Conservation (phyloP, 2,329 filamentous ascomycete species). For the Fusarium sp. region DNA sequence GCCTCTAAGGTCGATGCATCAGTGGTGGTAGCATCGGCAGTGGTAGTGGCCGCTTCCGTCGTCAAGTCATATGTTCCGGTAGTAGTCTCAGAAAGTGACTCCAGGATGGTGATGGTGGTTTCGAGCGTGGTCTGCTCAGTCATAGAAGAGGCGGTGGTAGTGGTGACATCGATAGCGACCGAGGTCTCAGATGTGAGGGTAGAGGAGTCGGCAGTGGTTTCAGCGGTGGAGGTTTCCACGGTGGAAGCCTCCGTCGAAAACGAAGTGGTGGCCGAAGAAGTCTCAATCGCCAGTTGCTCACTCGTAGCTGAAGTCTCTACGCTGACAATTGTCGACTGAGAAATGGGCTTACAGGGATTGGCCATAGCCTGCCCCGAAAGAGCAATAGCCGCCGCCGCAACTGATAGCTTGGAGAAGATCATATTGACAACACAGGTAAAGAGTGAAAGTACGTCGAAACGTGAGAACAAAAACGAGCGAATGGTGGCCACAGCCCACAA, state of each 20-base stretch:
- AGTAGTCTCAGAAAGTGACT: background rate
- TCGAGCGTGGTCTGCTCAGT: background rate
- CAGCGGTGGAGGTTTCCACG: background rate
- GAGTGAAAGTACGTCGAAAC: background rate
- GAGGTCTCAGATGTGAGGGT: background rate
- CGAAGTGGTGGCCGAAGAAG: slow-evolving; percentile 26
- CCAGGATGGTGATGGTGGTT: background rate
- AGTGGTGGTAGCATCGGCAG: background rate
- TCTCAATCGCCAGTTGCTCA: background rate
- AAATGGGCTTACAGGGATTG: background rate
- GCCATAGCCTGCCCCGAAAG: background rate
- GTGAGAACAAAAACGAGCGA: background rate
- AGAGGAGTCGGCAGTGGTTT: background rate
- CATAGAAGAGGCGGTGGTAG: background rate
- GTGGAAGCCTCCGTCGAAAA: slow-evolving; percentile 39
- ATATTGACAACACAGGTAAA: slow-evolving; percentile 21
- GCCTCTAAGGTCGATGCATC: background rate
- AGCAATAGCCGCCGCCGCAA: background rate
- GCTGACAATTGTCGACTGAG: background rate
- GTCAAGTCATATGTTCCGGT: background rate
- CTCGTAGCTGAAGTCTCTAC: background rate
- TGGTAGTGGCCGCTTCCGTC: background rate
- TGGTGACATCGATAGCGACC: rapidly evolving
- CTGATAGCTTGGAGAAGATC: background rate
- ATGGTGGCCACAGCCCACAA: background rate